Base-by-base conservation (phyloP, 2,329 filamentous ascomycete genomes). In the Pseudomassariella vexata region DNA sequence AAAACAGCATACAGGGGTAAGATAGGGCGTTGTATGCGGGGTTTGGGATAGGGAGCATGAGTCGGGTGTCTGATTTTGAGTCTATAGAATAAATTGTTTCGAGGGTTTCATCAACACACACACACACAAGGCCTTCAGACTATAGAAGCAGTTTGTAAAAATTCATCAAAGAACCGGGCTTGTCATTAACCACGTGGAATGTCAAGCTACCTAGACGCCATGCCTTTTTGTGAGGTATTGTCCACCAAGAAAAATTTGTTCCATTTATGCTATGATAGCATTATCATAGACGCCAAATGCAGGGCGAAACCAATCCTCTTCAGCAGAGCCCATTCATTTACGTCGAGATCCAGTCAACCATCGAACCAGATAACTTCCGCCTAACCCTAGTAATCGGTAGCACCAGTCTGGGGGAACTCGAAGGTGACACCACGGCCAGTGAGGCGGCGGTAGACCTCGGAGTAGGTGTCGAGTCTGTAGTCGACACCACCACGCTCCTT, bases 401-500 rank as follows among this genome's bases (percentile, higher is more conserved):
- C 66, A 60, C 73, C 73, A 62, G 76, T 76, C 76, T 94, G 85
- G 58, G 92, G 92, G 82, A 98, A 98, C 82, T 98, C 92, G 64
- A 98, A 98, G 70, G 82, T 80, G 65, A 96, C 92, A 64, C 80
- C 80, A 72, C 94, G 92, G 70, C 92, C 92, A 45, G 92, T 98
- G 63, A 98, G 76, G 60, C 87, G 83, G 70, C 88, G 87, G 85
- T 98, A 98, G 65, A 98, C 92, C 82, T 98, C 92, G 49, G 87
- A 86, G 80, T 98, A 98, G 65, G 90, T 95, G 73, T 98, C 92
- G 56, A 98, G 86, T 67, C 92, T 82, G 85, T 96, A 95, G 79
- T 98, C 92, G 56, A 98, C 90, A 67, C 89, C 88, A 61, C 89
- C 90, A 59, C 89, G 86, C 85, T 98, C 92, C 87, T 98, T 98